A percentile compares a stretch with the other conserved stretches of the same genome.
Evolutionary conservation across 192 early-diverging fungal genomes (phyloP).

Genomic region (Backusella tuberculispora): DNA sequence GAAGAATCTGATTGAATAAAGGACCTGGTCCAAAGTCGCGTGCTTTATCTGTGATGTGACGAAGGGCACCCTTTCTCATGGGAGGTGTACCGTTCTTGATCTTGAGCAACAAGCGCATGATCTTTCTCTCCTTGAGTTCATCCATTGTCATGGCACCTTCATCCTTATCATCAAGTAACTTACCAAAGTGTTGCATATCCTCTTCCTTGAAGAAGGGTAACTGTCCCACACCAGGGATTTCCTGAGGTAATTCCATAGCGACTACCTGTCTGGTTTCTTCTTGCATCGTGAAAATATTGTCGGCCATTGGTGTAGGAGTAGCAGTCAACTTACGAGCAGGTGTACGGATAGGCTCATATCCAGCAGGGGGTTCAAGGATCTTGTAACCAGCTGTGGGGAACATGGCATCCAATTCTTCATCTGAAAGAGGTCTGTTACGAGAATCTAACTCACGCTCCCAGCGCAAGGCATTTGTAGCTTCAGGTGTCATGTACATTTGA

Average conservation of each 20-base stretch:
- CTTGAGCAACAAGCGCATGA: conserved; percentile 92
- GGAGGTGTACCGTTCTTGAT: conserved; percentile 99
- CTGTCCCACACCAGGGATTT: conserved; percentile 87
- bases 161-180: conserved; percentile 82
- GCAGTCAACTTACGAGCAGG: conserved; percentile 94
- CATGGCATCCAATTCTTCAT: conserved; percentile 95
- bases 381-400: conserved; percentile 90
- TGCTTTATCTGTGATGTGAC: conserved; percentile 96
- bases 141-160: conserved; percentile 82
- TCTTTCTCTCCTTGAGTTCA: conserved; percentile 93
- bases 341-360: conserved; percentile 93
- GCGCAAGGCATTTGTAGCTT: conserved; percentile 70
- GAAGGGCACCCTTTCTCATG: conserved; percentile 89
- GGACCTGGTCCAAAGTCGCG: conserved; percentile 92
- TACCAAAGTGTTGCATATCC: conserved; percentile 97
- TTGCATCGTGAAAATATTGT: conserved; percentile 84
- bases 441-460: conserved; percentile 84
- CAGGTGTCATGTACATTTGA: conserved; percentile 81
- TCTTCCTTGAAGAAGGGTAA: conserved; percentile 95
- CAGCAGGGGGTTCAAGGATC: conserved; percentile 86
- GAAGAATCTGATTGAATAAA: conserved; percentile 95
- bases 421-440: conserved; percentile 85
- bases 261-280: conserved; percentile 68
- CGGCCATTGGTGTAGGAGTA: conserved; percentile 88
- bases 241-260: conserved; percentile 70